Evolutionary conservation across 257 asterid species (phyloP), one percentile per base, ranked within the genome.

Genomic region (Verbascum thapsus): DNA sequence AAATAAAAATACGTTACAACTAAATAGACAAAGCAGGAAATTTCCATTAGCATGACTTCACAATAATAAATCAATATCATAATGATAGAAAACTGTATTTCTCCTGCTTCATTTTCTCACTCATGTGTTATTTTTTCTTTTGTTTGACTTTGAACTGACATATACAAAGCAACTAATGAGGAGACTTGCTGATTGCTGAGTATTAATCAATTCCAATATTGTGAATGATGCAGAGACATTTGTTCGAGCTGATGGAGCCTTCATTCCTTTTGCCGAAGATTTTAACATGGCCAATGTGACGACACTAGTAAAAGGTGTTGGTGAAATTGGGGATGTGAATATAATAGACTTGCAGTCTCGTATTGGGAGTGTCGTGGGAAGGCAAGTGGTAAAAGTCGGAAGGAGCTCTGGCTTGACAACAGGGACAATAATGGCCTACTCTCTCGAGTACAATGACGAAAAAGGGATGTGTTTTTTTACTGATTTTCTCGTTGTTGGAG

Each of bases 231-330:
- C 88, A 92, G 99, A 92, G 76, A 92, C 99, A 56, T 92, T 88
- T 72, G 96, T 92, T 35, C 86, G 99, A 68, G 97, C 96, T 10
- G 99, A 92, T 72, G 99, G 99, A 37, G 97, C 99, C n/a, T 92
- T 89, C 75, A 82, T 92, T 32, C 97, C 97, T 30, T 94, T 94
- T 69, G 72, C 98, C 0, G 98, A 90, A 63, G 98, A 90, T 76
- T 84, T 94, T 53, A 69, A 81, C 78, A 78, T 80, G 79, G 76
- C 78, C 56, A 83, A 73, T 38, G 91, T 94, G 58, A 85, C 92
- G 2, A 94, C 98, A 32, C 61, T 78, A 35, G 91, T 94, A 19
- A 90, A 81, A 80, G 98, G 95, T 11, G 78, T 88, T 30, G 99
- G 99, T 66, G 94, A 84, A 69, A 81, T 94, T 54, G 95, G 91